Conservation (phyloP, 2,329 filamentous ascomycete species). For the Penicillium sp. region DNA sequence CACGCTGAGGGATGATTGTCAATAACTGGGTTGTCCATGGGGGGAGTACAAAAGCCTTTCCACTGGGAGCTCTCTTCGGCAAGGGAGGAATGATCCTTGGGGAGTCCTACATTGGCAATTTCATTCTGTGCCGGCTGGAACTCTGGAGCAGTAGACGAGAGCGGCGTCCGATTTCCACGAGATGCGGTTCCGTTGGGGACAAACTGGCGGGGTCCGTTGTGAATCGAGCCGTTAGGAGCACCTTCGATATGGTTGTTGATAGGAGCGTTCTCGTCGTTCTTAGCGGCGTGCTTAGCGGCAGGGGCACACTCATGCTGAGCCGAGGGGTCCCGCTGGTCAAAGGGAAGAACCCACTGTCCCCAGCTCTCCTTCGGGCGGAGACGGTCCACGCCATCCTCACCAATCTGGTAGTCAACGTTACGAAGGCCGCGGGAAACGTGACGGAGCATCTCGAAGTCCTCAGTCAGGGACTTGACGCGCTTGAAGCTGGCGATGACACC, state of each 20-base stretch:
- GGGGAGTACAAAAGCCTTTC: conserved; percentile 49
- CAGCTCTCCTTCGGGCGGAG: conserved; percentile 77
- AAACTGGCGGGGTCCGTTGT: conserved; percentile 31
- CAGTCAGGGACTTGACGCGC: conserved; percentile 75
- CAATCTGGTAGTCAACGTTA: conserved; percentile 74
- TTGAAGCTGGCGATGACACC: conserved; percentile 84
- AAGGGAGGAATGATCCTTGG: conserved; percentile 51
- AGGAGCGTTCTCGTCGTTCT: conserved; percentile 49
- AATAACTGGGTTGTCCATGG: conserved; percentile 61
- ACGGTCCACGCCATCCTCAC: conserved; percentile 78
- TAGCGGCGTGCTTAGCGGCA: conserved; percentile 28
- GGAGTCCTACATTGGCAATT: conserved; percentile 44
- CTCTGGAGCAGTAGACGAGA: conserved; percentile 69
- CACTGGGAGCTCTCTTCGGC: conserved; percentile 52
- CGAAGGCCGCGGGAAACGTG: conserved; percentile 74
- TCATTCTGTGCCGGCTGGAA: conserved; percentile 58
- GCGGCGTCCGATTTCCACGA: conserved; percentile 54
- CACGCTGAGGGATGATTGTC: conserved; percentile 59
- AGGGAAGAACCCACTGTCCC: conserved; percentile 77
- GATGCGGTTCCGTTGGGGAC: conserved; percentile 50
- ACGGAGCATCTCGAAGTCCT: conserved; percentile 75
- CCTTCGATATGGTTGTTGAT: conserved; percentile 39
- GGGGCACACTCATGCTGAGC: conserved; percentile 76
- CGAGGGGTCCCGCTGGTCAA: conserved; percentile 72
- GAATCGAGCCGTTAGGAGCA: conserved; percentile 40